Conservation (phyloP, 805 yeast genomes). For the Vanderwaltozyma polyspora region DNA sequence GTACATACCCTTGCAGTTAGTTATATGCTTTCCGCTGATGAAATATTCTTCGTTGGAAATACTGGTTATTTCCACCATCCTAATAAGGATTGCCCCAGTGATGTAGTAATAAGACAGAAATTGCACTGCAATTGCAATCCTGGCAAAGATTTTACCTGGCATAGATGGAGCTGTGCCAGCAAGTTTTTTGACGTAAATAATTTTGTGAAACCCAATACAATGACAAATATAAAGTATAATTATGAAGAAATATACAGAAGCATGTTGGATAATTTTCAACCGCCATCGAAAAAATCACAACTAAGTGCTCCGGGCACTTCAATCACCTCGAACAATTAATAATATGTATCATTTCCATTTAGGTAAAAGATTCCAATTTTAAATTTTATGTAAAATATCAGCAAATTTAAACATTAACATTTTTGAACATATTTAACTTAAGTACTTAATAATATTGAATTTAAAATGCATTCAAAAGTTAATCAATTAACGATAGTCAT, state of each 20-base stretch:
- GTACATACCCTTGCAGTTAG: constrained; percentile 76
- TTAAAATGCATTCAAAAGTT: too few species aligned
- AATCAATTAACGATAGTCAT: too few species aligned
- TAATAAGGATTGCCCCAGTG: constrained; percentile 57
- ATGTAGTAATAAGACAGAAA: constrained; percentile 29
- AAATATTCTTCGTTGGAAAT: constrained; percentile 67
- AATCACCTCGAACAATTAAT: too few species aligned
- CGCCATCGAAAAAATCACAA: too few species aligned
- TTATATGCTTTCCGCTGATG: constrained; percentile 51
- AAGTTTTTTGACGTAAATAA: constrained; percentile 30
- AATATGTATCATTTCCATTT: too few species aligned
- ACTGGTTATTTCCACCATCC: constrained; percentile 75
- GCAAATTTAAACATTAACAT: too few species aligned
- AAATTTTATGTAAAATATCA: too few species aligned
- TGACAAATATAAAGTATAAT: not conserved
- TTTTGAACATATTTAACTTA: too few species aligned
- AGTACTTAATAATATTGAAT: too few species aligned
- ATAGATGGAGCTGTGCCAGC: constrained; percentile 48
- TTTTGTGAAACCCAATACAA: constrained; percentile 5
- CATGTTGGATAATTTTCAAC: not conserved
- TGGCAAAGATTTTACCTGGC: constrained; percentile 54
- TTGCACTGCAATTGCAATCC: constrained; percentile 54
- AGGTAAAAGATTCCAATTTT: too few species aligned
- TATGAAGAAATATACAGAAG: constrained; percentile 1
- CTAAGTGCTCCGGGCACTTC: too few species aligned